phyloP scores from a whole-genome alignment of 371 early-diverging fungal genomes.

The Apophysomyces elegans region DNA sequence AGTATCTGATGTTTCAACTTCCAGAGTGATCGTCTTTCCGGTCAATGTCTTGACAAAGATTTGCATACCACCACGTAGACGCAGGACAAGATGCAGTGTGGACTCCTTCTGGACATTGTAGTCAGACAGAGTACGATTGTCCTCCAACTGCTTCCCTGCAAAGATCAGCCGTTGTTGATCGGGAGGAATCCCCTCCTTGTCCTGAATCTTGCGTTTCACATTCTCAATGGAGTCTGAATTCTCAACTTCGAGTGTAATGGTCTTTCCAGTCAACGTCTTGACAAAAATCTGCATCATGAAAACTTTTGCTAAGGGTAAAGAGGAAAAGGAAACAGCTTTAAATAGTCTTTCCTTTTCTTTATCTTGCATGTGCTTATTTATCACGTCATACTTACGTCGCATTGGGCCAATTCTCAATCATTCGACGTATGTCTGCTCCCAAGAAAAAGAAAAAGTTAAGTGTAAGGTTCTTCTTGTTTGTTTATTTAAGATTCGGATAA shows the following conservation, averaged over 20 bases:
- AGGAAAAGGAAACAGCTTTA: not conserved
- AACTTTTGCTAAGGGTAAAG: not conserved
- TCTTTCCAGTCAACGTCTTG: constrained; percentile 94
- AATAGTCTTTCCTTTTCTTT: too few species aligned
- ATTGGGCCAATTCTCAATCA: constrained; percentile 4
- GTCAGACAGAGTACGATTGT: constrained; percentile 80
- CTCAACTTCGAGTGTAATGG: constrained; percentile 94
- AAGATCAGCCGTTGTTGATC: constrained; percentile 99
- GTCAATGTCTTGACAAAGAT: constrained; percentile 82
- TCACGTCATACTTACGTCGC: not conserved
- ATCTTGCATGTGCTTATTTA: too few species aligned
- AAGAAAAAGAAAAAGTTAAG: too few species aligned
- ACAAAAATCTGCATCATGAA: constrained; percentile 57
- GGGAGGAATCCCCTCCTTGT: constrained; percentile 97
- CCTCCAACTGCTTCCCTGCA: constrained; percentile 98
- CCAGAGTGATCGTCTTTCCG: constrained; percentile 93
- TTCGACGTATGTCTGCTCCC: not conserved
- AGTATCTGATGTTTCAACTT: constrained; percentile 88
- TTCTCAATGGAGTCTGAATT: constrained; percentile 84
- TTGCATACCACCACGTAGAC: constrained; percentile 80
- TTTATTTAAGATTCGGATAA: too few species aligned
- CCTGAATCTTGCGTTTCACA: constrained; percentile 92
- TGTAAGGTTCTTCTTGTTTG: too few species aligned
- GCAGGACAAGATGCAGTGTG: constrained; percentile 93
- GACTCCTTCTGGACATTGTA: constrained; percentile 90